phyloP scores from a whole-genome alignment of 257 asterid species.

The Lantana camara region DNA sequence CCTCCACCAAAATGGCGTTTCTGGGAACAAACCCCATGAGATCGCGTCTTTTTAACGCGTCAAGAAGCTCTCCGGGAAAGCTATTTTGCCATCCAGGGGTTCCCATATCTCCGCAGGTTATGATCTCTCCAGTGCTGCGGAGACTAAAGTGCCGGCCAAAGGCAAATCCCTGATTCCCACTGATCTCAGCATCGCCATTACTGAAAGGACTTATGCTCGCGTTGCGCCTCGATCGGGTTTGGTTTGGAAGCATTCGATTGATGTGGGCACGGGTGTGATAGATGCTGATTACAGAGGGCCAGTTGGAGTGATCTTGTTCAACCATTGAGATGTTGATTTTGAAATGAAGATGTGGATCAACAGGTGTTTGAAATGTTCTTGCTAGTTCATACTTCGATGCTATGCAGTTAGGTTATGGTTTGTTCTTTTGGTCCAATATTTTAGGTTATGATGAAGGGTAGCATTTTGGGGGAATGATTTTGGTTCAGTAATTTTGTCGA shows the following conservation, averaged over 20 bases:
- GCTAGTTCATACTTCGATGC: background rate
- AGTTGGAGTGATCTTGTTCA: constrained; percentile 58
- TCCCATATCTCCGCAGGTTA: constrained; percentile 61
- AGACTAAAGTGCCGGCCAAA: constrained; percentile 65
- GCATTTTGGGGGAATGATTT: background rate
- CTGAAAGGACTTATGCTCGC: constrained; percentile 86
- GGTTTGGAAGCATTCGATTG: constrained; percentile 83
- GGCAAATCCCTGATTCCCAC: constrained; percentile 85
- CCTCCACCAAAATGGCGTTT: constrained; percentile 31
- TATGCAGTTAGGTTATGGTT: background rate
- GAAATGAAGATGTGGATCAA: constrained; percentile 56
- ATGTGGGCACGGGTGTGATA: constrained; percentile 92
- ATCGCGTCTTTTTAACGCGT: constrained; percentile 43
- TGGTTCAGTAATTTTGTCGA: background rate
- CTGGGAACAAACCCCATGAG: constrained; percentile 16
- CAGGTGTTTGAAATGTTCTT: constrained; percentile 36
- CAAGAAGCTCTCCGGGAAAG: constrained; percentile 56
- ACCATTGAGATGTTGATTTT: constrained; percentile 57
- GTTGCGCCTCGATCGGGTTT: constrained; percentile 82
- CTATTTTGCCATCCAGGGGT: constrained; percentile 57
- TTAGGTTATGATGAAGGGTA: background rate
- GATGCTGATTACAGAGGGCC: constrained; percentile 83
- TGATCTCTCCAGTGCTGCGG: constrained; percentile 73
- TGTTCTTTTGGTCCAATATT: too few relatives aligned
- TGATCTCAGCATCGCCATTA: constrained; percentile 80